A percentile compares a stretch with the other conserved stretches of the same genome.
Conservation (phyloP, 1,139 yeast genomes). For the Scheffersomyces titani region DNA sequence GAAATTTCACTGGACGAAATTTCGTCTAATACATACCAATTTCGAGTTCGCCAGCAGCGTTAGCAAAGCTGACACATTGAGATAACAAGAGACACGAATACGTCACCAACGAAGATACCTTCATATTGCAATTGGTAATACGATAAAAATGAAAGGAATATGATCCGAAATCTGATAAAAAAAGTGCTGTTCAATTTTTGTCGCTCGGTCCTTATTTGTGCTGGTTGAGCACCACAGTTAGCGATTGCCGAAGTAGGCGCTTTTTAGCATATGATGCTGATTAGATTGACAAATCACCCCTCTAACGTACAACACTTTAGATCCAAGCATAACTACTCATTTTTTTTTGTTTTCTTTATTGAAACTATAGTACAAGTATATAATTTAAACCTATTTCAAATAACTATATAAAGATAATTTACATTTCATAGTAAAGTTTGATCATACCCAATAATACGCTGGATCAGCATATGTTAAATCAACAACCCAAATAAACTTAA, state of each 20-base stretch:
- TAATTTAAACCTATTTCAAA: slow-evolving; percentile 11
- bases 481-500: not conserved
- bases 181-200: not conserved
- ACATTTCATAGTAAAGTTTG: not conserved
- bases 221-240: not conserved
- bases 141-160: slow-evolving; percentile 1
- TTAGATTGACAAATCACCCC: no score
- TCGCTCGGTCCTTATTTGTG: not conserved
- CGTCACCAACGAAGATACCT: not conserved
- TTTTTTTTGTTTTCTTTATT: slow-evolving; percentile 1
- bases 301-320: no score
- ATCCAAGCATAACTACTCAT: no score
- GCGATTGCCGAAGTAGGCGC: not conserved
- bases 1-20: not conserved
- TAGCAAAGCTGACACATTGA: slow-evolving; percentile 1
- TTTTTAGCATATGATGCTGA: not conserved
- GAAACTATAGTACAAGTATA: slow-evolving; percentile 24
- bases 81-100: not conserved
- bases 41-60: slow-evolving; percentile 15
- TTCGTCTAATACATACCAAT: slow-evolving; percentile 26
- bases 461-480: not conserved
- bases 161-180: not conserved
- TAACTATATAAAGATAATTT: not conserved
- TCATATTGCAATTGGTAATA: slow-evolving; percentile 1
- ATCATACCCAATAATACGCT: not conserved